Percentiles rank a stretch among this genome's conserved stretches.
Evolutionary conservation across 345 rosid species (phyloP).

Genomic region (Dipteronia dyeriana): DNA sequence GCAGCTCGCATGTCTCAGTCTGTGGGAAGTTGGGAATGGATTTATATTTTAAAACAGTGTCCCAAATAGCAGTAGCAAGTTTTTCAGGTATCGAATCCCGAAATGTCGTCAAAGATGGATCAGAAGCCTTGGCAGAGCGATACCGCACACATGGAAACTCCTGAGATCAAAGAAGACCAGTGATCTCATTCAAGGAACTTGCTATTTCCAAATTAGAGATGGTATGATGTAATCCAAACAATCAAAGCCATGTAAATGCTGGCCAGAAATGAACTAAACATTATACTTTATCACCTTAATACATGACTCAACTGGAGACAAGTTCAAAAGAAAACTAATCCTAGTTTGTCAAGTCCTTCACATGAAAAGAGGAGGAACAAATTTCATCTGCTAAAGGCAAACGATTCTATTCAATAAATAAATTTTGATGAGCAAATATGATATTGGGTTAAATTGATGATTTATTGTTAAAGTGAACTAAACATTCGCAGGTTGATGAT

Average conservation of each 20-base stretch:
- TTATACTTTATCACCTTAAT: not conserved
- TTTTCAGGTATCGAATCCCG: constrained; percentile 67
- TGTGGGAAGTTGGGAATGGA: constrained; percentile 89
- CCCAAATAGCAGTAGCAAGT: constrained; percentile 76
- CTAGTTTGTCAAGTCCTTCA: not conserved
- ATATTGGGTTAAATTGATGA: not conserved
- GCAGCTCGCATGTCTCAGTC: constrained; percentile 81
- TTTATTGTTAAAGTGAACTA: not conserved
- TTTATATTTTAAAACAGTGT: constrained; percentile 55
- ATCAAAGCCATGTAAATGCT: not conserved
- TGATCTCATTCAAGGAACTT: constrained; percentile 2
- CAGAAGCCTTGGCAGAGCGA: constrained; percentile 49
- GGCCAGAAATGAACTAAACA: not conserved
- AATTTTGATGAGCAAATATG: not conserved
- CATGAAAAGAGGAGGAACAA: not conserved
- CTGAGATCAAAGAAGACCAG: constrained; percentile 33
- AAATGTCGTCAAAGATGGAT: constrained; percentile 39
- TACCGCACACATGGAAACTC: constrained; percentile 84
- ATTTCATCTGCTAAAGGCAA: not conserved
- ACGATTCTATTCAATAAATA: not conserved
- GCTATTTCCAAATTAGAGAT: constrained; percentile 4
- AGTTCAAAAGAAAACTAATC: not conserved
- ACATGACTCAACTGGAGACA: not conserved
- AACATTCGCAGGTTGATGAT: not conserved
- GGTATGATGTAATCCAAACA: not conserved